These are phyloP conservation scores for Acacia pycnantha DNA, from an alignment of 331 rosid genomes.

Conservation along the genomic window DNA sequence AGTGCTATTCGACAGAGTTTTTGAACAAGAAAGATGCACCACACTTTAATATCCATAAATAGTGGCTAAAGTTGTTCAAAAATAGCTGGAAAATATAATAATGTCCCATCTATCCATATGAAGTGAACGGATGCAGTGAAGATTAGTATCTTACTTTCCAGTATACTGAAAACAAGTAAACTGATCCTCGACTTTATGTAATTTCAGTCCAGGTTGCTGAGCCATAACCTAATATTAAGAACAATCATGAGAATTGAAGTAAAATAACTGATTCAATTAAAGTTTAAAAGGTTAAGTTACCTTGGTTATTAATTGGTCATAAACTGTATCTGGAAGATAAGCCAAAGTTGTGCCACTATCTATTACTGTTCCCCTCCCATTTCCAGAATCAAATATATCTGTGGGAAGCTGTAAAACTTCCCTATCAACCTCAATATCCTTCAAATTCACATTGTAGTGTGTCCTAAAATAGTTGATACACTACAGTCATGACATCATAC, in stretches of 20 bases:
- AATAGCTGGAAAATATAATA: conserved; percentile 16
- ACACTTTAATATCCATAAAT: conserved; percentile 9
- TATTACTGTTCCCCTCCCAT: conserved; percentile 65
- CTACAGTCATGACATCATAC: conserved; percentile 38
- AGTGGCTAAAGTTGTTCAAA: background rate
- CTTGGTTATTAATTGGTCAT: conserved; percentile 46
- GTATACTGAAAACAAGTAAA: conserved; percentile 63
- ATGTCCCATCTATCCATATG: background rate
- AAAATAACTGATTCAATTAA: conserved; percentile 22
- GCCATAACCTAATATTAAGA: conserved; percentile 57
- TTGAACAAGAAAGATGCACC: background rate
- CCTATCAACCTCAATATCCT: conserved; percentile 68
- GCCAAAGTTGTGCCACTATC: conserved; percentile 99
- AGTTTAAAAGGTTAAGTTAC: conserved; percentile 36
- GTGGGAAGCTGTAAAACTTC: conserved; percentile 68
- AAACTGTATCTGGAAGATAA: conserved; percentile 66
- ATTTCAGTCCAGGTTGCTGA: conserved; percentile 61
- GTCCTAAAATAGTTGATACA: conserved; percentile 56
- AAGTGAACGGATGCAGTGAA: conserved; percentile 19
- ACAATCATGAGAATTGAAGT: conserved; percentile 27
- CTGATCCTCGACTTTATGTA: conserved; percentile 55
- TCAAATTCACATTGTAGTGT: conserved; percentile 82
- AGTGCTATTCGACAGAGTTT: background rate
- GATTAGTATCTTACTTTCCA: conserved; percentile 56
- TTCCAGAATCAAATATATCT: conserved; percentile 59